Conservation (phyloP, 257 asterid species). For the Craterostigma plantagineum region DNA sequence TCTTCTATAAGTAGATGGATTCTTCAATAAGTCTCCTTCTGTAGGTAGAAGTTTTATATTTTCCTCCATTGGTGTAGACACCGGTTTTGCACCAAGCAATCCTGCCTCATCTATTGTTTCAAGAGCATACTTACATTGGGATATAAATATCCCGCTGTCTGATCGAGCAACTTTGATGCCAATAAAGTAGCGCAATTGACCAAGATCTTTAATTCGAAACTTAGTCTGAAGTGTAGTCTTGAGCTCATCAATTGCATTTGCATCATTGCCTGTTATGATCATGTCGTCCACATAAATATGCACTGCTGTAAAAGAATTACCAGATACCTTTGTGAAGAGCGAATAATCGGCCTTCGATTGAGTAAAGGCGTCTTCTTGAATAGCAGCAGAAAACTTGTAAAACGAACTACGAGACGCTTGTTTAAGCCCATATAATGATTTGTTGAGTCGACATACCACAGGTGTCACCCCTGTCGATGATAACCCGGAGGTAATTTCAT, state of each 20-base stretch:
- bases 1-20: no score
- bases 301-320: not conserved
- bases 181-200: not conserved
- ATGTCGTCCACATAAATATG: not conserved
- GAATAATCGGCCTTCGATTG: not conserved
- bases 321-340: not conserved
- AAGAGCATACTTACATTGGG: not conserved
- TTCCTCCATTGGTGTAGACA: not conserved
- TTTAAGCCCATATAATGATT: conserved; percentile 1
- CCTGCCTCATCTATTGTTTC: not conserved
- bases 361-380: not conserved
- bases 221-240: not conserved
- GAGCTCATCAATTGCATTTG: not conserved
- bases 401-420: not conserved
- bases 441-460: no score
- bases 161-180: not conserved
- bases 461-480: no score
- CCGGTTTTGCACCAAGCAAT: not conserved
- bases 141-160: not conserved
- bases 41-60: no score
- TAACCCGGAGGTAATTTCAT: no score
- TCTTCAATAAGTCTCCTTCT: no score
- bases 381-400: not conserved
- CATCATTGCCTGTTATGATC: not conserved
- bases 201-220: not conserved